Conservation (phyloP, 1,139 yeast genomes). For the Eremothecium cymbalariae region DNA sequence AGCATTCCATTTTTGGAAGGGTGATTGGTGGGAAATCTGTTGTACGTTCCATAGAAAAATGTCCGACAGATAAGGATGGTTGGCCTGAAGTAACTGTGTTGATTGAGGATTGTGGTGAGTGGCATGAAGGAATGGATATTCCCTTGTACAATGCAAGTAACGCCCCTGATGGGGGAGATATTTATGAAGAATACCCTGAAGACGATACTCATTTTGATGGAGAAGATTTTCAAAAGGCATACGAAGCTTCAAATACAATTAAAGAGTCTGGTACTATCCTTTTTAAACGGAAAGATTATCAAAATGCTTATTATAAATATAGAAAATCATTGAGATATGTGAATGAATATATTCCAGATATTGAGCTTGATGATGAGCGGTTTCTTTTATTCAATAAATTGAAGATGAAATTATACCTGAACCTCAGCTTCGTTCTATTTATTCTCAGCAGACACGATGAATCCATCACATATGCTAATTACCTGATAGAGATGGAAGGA, state of each 20-base stretch:
- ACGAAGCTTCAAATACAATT: slow-evolving; percentile 43
- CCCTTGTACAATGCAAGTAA: slow-evolving; percentile 60
- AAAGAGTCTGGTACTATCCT: slow-evolving; percentile 59
- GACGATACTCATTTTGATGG: slow-evolving; percentile 53
- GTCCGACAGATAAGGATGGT: slow-evolving; percentile 41
- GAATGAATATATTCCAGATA: slow-evolving; percentile 64
- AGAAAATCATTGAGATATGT: slow-evolving; percentile 56
- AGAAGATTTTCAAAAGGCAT: slow-evolving; percentile 48
- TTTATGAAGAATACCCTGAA: slow-evolving; percentile 68
- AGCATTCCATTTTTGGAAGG: slow-evolving; percentile 71
- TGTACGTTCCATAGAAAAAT: slow-evolving; percentile 54
- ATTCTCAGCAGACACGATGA: slow-evolving; percentile 41
- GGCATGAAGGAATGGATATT: slow-evolving; percentile 45
- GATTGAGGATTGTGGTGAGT: slow-evolving; percentile 58
- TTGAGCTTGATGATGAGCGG: slow-evolving; percentile 52
- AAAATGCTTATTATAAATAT: slow-evolving; percentile 53
- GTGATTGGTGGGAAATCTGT: slow-evolving; percentile 61
- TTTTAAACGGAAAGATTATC: slow-evolving; percentile 44
- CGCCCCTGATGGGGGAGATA: slow-evolving; percentile 55
- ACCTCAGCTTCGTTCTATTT: slow-evolving; percentile 46
- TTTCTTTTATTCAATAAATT: slow-evolving; percentile 43
- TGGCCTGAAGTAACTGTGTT: slow-evolving; percentile 38
- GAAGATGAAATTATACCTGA: slow-evolving; percentile 55
- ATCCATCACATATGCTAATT: slow-evolving; percentile 47
- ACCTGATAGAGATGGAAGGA: slow-evolving; percentile 43